Conservation (phyloP, 1,284 basidiomycete genomes). For the Laetiporus sulphureus region DNA sequence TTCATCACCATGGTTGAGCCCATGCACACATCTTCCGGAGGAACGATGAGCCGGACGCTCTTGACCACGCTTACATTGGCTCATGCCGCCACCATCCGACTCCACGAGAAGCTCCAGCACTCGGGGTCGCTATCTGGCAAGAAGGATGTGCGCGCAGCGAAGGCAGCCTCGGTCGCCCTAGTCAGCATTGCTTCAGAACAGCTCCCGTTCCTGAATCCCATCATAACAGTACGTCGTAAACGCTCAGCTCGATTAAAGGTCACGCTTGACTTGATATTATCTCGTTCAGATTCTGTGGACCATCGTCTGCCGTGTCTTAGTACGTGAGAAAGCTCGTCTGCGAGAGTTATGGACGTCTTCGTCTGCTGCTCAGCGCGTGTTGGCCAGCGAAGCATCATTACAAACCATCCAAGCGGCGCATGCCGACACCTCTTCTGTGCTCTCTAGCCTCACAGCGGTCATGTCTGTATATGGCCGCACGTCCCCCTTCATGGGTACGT, state of each 20-base stretch:
- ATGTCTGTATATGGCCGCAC: no score
- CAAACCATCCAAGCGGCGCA: conserved; percentile 8
- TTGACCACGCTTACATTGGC: conserved; percentile 20
- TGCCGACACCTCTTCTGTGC: conserved; percentile 8
- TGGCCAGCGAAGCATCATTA: no score
- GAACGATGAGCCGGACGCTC: conserved; percentile 13
- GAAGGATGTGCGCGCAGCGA: conserved; percentile 19
- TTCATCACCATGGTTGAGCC: conserved; percentile 17
- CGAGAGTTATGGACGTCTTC: conserved; percentile 7
- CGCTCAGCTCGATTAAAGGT: not conserved
- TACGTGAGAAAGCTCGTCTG: conserved; percentile 17
- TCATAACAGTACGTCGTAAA: conserved; percentile 18
- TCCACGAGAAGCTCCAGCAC: conserved; percentile 18
- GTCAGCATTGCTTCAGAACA: conserved; percentile 12
- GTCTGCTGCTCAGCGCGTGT: no score
- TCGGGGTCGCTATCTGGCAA: conserved; percentile 14
- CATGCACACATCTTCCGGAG: conserved; percentile 10
- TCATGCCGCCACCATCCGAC: conserved; percentile 21
- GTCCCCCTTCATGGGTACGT: no score
- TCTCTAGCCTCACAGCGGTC: no score
- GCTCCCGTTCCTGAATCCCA: conserved; percentile 17
- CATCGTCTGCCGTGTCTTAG: conserved; percentile 18
- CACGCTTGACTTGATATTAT: no score
- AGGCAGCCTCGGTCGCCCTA: conserved; percentile 13
- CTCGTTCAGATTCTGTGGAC: conserved; percentile 21